These are phyloP conservation scores for Danielia oregonensis DNA, from an alignment of 805 yeast species.

Conservation along the genomic window DNA sequence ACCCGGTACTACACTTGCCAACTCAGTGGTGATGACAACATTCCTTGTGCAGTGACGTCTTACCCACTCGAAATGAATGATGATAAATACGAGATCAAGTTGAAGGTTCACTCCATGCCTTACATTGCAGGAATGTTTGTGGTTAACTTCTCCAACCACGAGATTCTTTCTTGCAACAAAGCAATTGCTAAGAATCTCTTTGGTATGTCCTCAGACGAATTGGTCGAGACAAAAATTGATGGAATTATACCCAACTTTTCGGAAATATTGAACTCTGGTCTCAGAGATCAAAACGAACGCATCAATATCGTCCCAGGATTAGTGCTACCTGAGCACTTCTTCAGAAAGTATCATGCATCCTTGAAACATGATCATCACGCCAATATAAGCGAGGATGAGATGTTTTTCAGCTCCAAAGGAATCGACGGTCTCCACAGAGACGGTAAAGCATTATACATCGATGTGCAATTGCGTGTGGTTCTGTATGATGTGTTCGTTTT, in stretches of 20 bases:
- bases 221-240: conserved; percentile 43
- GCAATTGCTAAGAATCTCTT: conserved; percentile 76
- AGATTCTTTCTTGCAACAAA: conserved; percentile 68
- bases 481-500: conserved; percentile 55
- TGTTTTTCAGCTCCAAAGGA: conserved; percentile 62
- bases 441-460: conserved; percentile 63
- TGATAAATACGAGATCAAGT: conserved; percentile 40
- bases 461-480: conserved; percentile 76
- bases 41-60: conserved; percentile 74
- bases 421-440: conserved; percentile 66
- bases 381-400: conserved; percentile 36
- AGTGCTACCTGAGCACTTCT: conserved; percentile 88
- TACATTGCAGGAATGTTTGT: conserved; percentile 85
- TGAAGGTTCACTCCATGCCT: conserved; percentile 74
- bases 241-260: conserved; percentile 62
- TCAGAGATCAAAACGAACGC: conserved; percentile 21
- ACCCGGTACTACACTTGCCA: conserved; percentile 60
- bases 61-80: conserved; percentile 50
- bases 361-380: conserved; percentile 18
- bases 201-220: conserved; percentile 56
- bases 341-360: conserved; percentile 62
- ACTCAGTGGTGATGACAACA: conserved; percentile 43
- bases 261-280: conserved; percentile 40
- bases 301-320: conserved; percentile 51
- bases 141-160: conserved; percentile 47